Evolutionary conservation across 257 asterid genomes (phyloP), one percentile per base, ranked within the genome.

Genomic region (Solanum ossicruentum): DNA sequence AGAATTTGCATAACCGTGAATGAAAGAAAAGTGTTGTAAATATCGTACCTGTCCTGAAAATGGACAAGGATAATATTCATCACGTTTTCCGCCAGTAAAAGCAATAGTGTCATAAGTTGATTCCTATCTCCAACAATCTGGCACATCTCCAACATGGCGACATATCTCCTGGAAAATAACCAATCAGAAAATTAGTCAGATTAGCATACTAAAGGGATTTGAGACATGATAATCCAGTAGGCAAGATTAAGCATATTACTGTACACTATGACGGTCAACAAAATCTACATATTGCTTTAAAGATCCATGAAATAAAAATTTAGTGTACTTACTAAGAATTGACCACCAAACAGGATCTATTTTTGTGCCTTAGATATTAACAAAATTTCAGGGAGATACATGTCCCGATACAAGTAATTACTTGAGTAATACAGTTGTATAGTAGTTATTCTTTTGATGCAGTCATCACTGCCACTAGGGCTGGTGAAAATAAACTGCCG

Each of bases 91-190:
- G 92, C 89, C 84, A 97, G 91, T 87, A 94, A 92, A 85, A 97
- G 97, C 82, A 95, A 84, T 57, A 93, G 90, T 87, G 91, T 91
- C 86, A 93, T 92, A 80, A 94, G 93, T 60, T 90, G 93, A 90
- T 90, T 92, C 88, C 95, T 91, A 84, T 91, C 93, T 66, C 97
- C 96, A 86, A 93, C 90, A 26, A 94, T 83, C 89, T 89, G 90
- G 91, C 99, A 93, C 98, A 93, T 94, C 60, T 92, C 95, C 88
- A 91, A 88, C 97, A 95, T 92, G 63, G 98, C 99, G 75, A 91
- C 89, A 83, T 90, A 92, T 91, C 98, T 95, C 98, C 98, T 95
- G 88, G 21, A 71, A 55, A 56, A 61, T 55, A 28, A 51, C 8
- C 32, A 23, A 75, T 45, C 54, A 41, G 49, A 12, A 73, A 45